Evolutionary conservation across 2,329 filamentous ascomycete genomes (phyloP).

Genomic region (Trichoderma harzianum): DNA sequence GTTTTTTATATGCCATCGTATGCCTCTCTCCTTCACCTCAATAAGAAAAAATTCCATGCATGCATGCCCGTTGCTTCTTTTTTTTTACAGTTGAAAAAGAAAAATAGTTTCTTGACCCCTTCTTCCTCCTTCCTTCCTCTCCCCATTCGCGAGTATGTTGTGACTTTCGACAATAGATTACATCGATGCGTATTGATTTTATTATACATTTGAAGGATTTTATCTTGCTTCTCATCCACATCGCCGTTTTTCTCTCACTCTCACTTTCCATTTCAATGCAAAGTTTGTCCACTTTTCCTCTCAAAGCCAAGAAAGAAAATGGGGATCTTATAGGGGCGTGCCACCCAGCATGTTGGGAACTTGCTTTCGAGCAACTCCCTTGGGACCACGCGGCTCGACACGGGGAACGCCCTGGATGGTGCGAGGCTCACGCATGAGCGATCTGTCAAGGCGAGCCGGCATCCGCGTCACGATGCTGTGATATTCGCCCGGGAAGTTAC

Average conservation of each 20-base stretch:
- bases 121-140: neutral
- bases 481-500: conserved; percentile 62
- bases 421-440: conserved; percentile 87
- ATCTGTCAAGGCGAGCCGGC: conserved; percentile 79
- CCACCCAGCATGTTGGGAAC: conserved; percentile 49
- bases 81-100: neutral
- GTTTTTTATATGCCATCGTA: conserved; percentile 6
- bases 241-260: neutral
- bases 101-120: neutral
- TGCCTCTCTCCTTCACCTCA: neutral
- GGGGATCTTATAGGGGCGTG: conserved; percentile 35
- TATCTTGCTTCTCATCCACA: neutral
- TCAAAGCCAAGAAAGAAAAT: neutral
- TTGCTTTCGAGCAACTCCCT: conserved; percentile 54
- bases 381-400: conserved; percentile 49
- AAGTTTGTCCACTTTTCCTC: neutral
- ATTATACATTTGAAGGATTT: conserved; percentile 15
- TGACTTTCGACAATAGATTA: conserved; percentile 20
- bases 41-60: neutral
- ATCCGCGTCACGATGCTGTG: conserved; percentile 59
- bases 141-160: conserved; percentile 8
- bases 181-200: conserved; percentile 17
- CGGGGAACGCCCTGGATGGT: conserved; percentile 84
- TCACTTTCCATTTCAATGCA: neutral
- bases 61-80: neutral